Evolutionary conservation across 305 asterid genomes (phyloP), one percentile per base, ranked within the genome.

Genomic region (Galium porrigens): DNA sequence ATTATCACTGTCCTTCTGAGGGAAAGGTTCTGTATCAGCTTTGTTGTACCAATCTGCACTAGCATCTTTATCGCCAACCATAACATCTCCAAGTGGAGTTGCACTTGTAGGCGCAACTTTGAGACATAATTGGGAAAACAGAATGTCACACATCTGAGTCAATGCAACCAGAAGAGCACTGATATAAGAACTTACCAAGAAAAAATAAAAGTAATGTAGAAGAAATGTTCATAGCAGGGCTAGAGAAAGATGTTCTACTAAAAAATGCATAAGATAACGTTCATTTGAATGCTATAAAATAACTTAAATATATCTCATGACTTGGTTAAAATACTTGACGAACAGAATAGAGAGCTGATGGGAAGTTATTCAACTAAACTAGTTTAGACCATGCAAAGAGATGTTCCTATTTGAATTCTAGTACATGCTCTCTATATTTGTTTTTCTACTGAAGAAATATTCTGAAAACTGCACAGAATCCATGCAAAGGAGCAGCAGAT

Each of bases 141-240:
- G 85, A 72, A 92, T 89, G 69, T 89, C 99, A 68, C 99, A 92
- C 97, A 92, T 89, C 99, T 92, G 88, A 67, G 56, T 74, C 70
- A 67, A 59, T 56, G 70, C 37, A 71, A 70, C 51, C 67, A 80
- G 61, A 65, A 76, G 54, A 2, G 17, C 8, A 57, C 41, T 29
- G 37, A 20, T 5, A 10, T 70, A 10, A 63, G 64, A 41, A 44
- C 20, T 25, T 9, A 18, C 15, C 34, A 65, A 34, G 32, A 5
- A 6, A 54, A 30, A 22, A 55, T 20, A 17, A 54, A 41, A 42
- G 33, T 10, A 42, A 18, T 3, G 34, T 9, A 59, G 18, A 61
- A 30, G 32, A 22, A 36, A 34, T 10, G 22, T 10, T 20, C 14
- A 42, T 46, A 18, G 11, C 46, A 39, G 14, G 12, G 10, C 3